Conservation (phyloP, 306 rosid genomes). For the Bauhinia variegata region DNA sequence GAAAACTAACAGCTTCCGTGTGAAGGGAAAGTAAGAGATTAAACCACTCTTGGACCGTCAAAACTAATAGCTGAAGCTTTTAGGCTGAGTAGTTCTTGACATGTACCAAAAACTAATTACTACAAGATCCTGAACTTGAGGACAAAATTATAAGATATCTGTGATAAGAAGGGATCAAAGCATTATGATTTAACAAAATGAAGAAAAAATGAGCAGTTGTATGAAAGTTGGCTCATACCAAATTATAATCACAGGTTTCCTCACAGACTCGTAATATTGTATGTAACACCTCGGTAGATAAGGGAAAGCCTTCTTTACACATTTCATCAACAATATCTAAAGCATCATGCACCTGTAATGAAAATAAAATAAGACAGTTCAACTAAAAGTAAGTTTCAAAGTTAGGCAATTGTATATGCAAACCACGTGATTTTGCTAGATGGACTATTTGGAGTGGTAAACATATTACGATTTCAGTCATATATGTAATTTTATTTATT, state of each 20-base stretch:
- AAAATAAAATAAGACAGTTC: constrained; percentile 15
- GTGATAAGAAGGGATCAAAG: neutral
- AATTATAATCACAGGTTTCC: constrained; percentile 59
- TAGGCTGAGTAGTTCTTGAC: neutral
- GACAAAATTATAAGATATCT: neutral
- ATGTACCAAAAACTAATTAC: constrained; percentile 12
- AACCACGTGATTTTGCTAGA: neutral
- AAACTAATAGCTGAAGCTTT: neutral
- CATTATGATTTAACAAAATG: neutral
- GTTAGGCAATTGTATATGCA: constrained; percentile 1
- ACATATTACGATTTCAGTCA: neutral
- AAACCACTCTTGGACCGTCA: constrained; percentile 3
- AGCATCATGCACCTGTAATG: constrained; percentile 34
- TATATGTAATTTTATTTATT: neutral
- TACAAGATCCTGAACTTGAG: constrained; percentile 13
- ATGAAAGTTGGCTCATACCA: constrained; percentile 55
- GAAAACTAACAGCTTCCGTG: neutral
- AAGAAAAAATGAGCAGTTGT: constrained; percentile 15
- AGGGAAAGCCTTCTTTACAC: constrained; percentile 61
- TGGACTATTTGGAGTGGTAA: constrained; percentile 8
- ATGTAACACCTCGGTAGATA: constrained; percentile 50
- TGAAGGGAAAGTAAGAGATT: neutral
- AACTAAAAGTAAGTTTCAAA: constrained; percentile 15
- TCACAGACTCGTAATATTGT: constrained; percentile 58
- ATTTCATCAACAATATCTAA: constrained; percentile 50